A percentile compares a stretch with the other conserved stretches of the same genome.
Conservation (phyloP, 2,329 filamentous ascomycete genomes). For the Pseudomassariella vexata region DNA sequence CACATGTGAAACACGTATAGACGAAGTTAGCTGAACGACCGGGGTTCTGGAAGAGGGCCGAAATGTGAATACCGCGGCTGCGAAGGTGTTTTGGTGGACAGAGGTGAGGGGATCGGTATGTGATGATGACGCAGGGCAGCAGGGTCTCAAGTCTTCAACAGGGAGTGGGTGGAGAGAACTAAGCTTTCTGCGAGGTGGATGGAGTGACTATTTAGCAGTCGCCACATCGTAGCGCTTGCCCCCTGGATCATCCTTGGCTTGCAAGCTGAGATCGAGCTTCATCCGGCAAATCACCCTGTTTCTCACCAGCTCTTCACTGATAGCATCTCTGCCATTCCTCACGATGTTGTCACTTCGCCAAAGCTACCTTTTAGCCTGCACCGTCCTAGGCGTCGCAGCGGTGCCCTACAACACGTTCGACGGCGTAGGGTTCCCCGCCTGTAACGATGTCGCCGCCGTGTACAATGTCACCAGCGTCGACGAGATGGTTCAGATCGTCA, state of each 20-base stretch:
- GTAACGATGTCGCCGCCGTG: slow-evolving; percentile 37
- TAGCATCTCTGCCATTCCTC: not conserved
- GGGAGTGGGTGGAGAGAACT: not conserved
- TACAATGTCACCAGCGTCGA: slow-evolving; percentile 38
- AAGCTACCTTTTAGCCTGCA: not conserved
- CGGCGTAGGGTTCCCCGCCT: slow-evolving; percentile 40
- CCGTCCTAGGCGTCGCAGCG: not conserved
- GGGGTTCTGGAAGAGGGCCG: not conserved
- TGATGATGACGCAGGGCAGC: slow-evolving; percentile 2
- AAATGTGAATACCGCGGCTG: slow-evolving; percentile 6
- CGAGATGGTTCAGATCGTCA: slow-evolving; percentile 36
- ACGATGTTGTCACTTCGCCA: slow-evolving; percentile 13
- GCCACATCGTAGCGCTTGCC: not conserved
- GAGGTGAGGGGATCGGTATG: too few relatives aligned
- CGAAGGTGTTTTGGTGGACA: not conserved
- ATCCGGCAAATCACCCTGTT: slow-evolving; percentile 1
- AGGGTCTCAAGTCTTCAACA: not conserved
- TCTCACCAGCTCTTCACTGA: not conserved
- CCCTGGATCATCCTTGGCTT: too few relatives aligned
- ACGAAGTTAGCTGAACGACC: not conserved
- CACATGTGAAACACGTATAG: slow-evolving; percentile 1
- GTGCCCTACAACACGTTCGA: slow-evolving; percentile 42
- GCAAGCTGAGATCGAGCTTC: slow-evolving; percentile 8
- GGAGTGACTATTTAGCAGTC: not conserved
- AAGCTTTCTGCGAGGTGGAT: not conserved